phyloP scores from a whole-genome alignment of 768 basidiomycete genomes.

The Suillus sp. region DNA sequence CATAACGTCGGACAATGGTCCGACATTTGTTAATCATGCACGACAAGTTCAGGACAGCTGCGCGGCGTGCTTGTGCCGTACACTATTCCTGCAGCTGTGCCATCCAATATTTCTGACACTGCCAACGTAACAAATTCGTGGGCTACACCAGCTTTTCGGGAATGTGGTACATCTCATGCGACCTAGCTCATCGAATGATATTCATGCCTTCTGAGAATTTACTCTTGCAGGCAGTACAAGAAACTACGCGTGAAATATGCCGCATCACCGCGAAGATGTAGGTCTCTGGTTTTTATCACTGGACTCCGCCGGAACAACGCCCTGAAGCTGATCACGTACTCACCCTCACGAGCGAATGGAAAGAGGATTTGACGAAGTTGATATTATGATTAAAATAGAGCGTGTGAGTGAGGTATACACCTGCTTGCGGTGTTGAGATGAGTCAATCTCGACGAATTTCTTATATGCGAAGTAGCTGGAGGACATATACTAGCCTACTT shows the following conservation, averaged over 20 bases:
- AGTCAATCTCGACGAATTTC: neutral
- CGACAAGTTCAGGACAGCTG: constrained; percentile 20
- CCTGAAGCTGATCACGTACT: constrained; percentile 3
- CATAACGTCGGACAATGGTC: constrained; percentile 14
- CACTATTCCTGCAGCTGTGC: constrained; percentile 11
- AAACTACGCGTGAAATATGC: constrained; percentile 23
- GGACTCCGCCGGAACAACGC: neutral
- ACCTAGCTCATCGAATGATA: neutral
- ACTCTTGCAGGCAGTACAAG: constrained; percentile 16
- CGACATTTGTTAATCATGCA: constrained; percentile 11
- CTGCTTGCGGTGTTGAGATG: constrained; percentile 17
- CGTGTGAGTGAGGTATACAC: constrained; percentile 22
- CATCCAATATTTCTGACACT: neutral
- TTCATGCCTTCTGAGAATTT: constrained; percentile 18
- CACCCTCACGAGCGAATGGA: constrained; percentile 16
- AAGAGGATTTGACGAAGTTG: constrained; percentile 10
- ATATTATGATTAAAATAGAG: constrained; percentile 26
- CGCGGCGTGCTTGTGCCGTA: constrained; percentile 21
- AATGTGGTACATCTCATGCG: constrained; percentile 16
- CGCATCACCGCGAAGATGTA: constrained; percentile 23
- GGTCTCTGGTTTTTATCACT: constrained; percentile 15
- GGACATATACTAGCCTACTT: constrained; percentile 31
- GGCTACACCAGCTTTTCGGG: constrained; percentile 15
- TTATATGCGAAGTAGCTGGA: constrained; percentile 8
- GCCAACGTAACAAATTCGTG: constrained; percentile 11